Evolutionary conservation across 495 filamentous ascomycete species (phyloP).

Genomic region (Tuber melanosporum): DNA sequence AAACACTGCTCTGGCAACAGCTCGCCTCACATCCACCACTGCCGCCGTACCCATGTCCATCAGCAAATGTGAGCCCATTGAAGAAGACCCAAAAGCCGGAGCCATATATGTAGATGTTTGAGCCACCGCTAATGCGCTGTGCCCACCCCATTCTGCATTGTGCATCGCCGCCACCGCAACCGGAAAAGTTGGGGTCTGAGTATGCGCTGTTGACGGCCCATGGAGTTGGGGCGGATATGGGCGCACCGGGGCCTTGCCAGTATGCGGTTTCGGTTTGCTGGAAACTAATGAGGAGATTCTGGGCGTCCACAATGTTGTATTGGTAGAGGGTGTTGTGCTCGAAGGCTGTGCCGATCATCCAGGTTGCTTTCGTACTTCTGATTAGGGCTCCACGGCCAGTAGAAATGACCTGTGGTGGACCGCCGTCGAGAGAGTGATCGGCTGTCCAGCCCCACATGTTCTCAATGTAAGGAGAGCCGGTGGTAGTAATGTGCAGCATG

Average conservation of each 20-base stretch:
- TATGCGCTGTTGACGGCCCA: conserved; percentile 47
- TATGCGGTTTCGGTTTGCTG: conserved; percentile 80
- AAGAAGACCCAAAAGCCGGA: conserved; percentile 74
- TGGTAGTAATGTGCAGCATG: conserved; percentile 49
- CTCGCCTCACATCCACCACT: conserved; percentile 44
- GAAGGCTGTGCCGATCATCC: conserved; percentile 63
- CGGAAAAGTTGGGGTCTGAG: conserved; percentile 54
- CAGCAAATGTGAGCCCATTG: conserved; percentile 43
- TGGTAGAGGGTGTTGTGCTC: conserved; percentile 78
- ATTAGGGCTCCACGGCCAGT: conserved; percentile 62
- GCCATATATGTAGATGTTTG: conserved; percentile 58
- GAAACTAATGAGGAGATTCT: conserved; percentile 64
- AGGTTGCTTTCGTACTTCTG: conserved; percentile 51
- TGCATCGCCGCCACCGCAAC: conserved; percentile 45
- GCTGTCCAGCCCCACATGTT: conserved; percentile 57
- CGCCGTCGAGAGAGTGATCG: conserved; percentile 55
- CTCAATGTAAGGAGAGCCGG: conserved; percentile 52
- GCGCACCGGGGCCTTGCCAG: conserved; percentile 18
- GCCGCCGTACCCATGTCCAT: conserved; percentile 19
- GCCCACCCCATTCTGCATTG: conserved; percentile 60
- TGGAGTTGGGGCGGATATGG: conserved; percentile 36
- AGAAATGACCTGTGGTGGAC: conserved; percentile 56
- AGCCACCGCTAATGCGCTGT: conserved; percentile 56
- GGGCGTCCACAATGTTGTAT: conserved; percentile 66
- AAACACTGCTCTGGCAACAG: conserved; percentile 21